Evolutionary conservation across 345 rosid species (phyloP), one percentile per base, ranked within the genome.

Genomic region (Eucalyptus regnans): DNA sequence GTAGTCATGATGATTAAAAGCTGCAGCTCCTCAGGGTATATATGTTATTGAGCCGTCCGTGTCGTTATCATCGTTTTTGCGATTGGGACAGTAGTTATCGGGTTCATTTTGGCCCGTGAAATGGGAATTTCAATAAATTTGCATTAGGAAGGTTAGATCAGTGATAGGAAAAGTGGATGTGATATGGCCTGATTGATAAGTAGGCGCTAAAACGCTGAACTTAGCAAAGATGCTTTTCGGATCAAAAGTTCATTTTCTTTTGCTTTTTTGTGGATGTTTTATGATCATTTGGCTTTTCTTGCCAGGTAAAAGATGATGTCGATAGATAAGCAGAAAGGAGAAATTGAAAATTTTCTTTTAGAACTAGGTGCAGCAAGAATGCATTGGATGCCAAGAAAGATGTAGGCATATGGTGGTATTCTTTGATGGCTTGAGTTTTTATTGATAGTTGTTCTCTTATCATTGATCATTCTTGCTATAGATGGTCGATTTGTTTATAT

Each of bases 31-130:
- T 37, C 0, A 0, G 44, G 44, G 46, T 12, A 37, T 33, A 8
- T 37, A 37, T 17, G 46, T 71, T 71, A 43, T 37, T 0, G 46
- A 37, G 71, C 18, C 2, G 0, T 62, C 18, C 0, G 71, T 13
- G 37, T n/a, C 1, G 0, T 29, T 62, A 13, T 62, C 71, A 0
- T 62, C 17, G 9, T 9, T 62, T 29, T 62, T 62, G 37, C 9
- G 1, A 29, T 6, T 7, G 58, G 58, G 58, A 13, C 2, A 2
- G 46, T 71, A 71, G 46, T 71, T 71, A 71, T 37, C 27, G 2
- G 80, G 37, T 68, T 71, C 4, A 22, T 71, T 71, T 76, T 76
- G 27, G 48, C 48, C 48, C 3, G 23, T 41, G 29, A 37, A 23
- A 76, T 41, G 84, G 48, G 48, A 41, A 76, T 7, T 76, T 76